Evolutionary conservation across 495 filamentous ascomycete species (phyloP), one percentile per base, ranked within the genome.

Genomic region (Podospora didyma): DNA sequence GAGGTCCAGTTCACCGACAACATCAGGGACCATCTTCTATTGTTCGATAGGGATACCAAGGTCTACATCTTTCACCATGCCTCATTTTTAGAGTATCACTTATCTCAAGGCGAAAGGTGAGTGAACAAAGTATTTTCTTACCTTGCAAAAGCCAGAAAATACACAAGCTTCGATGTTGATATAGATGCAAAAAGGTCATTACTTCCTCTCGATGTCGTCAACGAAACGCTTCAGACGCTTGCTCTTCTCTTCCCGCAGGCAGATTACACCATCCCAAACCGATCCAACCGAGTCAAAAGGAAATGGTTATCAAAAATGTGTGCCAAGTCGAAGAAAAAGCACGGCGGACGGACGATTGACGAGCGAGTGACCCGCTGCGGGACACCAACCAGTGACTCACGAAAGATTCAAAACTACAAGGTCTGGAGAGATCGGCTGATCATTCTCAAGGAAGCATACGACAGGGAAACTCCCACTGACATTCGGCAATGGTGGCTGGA

Each of bases 401-500:
- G 16, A 4, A 41, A 41, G 12, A 14, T 41, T 4, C 37, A 41
- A 14, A 41, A 14, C 12, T 41, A 17, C 39, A 14, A 17, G 14
- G n/a, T 42, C 12, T 42, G 3, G 39, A 14, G 39, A 17, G 39
- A 7, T 17, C 10, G 39, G 12, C 2, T 42, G 14, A 7, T 42
- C n/a, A 42, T 9, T 14, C 39, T 42, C 12, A 42, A 42, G 12
- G 39, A 42, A 14, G 39, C 3, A 17, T 42, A 42, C 39, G 39
- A 42, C 39, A 7, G n/a, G 39, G 39, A 42, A 17, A 42, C 39
- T 7, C 39, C 39, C 1, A 42, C 39, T 4, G 39, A 42, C 39
- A 23, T 52, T 23, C 28, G 49, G n/a, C 49, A 52, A 31, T 52
- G 49, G 49, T 52, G 49, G 49, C n/a, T 39, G 11, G 49, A 52